Evolutionary conservation across 768 basidiomycete species (phyloP).

Genomic region (Podaxis sp.): DNA sequence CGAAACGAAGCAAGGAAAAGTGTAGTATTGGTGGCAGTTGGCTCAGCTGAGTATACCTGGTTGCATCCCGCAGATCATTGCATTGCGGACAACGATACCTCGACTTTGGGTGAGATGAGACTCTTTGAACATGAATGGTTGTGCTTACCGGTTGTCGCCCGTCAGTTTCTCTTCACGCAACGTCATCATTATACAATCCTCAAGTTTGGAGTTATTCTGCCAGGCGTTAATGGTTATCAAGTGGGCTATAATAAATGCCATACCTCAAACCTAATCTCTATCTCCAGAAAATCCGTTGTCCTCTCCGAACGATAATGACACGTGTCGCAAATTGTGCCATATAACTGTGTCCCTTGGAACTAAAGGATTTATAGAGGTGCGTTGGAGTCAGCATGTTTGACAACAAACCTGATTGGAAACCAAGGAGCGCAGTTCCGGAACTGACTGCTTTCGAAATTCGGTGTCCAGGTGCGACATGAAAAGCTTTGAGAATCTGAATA

Average conservation of each 20-base stretch:
- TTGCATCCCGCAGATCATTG: slow-evolving; percentile 72
- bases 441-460: slow-evolving; percentile 83
- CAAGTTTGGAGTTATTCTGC: slow-evolving; percentile 71
- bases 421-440: slow-evolving; percentile 61
- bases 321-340: slow-evolving; percentile 73
- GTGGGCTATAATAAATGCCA: slow-evolving; percentile 10
- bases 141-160: slow-evolving; percentile 81
- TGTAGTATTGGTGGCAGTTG: slow-evolving; percentile 86
- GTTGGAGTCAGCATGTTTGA: not conserved
- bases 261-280: slow-evolving; percentile 85
- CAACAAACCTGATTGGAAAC: slow-evolving; percentile 66
- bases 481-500: slow-evolving; percentile 83
- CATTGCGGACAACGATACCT: slow-evolving; percentile 86
- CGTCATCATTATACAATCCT: slow-evolving; percentile 66
- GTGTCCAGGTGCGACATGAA: slow-evolving; percentile 88
- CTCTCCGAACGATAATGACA: slow-evolving; percentile 73
- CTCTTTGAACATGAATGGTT: not conserved
- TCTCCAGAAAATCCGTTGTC: slow-evolving; percentile 75
- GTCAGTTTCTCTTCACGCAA: slow-evolving; percentile 71
- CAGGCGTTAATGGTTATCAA: not conserved
- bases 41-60: slow-evolving; percentile 68
- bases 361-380: slow-evolving; percentile 29
- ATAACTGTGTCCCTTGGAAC: slow-evolving; percentile 88
- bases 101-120: not conserved
- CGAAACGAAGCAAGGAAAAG: slow-evolving; percentile 91